Percentiles rank a stretch among this genome's conserved stretches.
These are phyloP conservation scores for Pecoramyces ruminantium DNA, from an alignment of 192 early-diverging fungal genomes.

Conservation along the genomic window DNA sequence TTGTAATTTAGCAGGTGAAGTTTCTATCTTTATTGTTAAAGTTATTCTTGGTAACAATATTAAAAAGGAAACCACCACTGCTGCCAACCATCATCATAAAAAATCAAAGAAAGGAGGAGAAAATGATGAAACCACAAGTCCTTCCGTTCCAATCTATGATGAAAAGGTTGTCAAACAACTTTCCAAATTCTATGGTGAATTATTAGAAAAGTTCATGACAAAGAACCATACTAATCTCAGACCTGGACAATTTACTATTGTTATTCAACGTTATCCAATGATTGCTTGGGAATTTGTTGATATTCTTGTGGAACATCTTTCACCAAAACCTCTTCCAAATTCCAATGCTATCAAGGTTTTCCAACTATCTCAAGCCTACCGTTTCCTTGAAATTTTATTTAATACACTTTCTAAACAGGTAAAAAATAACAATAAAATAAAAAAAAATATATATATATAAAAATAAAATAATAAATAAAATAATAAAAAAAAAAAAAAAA, in stretches of 20 bases:
- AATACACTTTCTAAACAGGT: background rate
- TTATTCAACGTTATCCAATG: background rate
- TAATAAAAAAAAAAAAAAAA: no score
- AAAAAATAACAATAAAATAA: background rate
- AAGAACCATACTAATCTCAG: background rate
- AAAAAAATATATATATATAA: no score
- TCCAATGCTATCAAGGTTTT: background rate
- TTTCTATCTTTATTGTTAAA: background rate
- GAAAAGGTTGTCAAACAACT: background rate
- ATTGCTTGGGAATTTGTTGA: background rate
- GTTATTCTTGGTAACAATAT: background rate
- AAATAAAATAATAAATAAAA: no score
- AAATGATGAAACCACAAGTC: background rate
- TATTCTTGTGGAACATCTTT: background rate
- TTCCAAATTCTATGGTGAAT: background rate
- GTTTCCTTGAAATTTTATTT: background rate
- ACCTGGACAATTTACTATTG: background rate
- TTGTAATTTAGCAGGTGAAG: background rate
- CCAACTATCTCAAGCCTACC: background rate
- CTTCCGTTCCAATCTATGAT: background rate
- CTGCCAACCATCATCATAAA: background rate
- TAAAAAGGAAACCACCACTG: background rate
- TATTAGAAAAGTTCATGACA: background rate
- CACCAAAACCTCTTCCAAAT: background rate
- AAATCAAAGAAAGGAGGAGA: background rate